Evolutionary conservation across 2,329 filamentous ascomycete species (phyloP), one percentile per base, ranked within the genome.

Genomic region (Periconia sp.): DNA sequence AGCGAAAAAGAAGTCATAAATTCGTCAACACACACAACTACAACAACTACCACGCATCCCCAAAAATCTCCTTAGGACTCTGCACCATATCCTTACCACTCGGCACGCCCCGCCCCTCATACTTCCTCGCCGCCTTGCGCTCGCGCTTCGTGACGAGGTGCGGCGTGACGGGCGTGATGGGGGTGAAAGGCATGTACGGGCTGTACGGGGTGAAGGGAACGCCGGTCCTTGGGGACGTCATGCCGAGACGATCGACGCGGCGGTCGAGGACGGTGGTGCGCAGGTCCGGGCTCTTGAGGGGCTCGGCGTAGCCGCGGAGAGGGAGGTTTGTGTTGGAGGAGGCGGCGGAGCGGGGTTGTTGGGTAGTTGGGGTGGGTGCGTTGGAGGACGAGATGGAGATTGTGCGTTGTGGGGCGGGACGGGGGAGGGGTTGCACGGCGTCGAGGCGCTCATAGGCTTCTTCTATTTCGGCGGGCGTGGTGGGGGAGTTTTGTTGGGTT

Each of bases 111-210:
- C 83, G 86, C 76, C 85, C 85, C 53, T 83, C 84, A 61, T 85
- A 80, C 68, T 81, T 85, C 78, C 79, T 84, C 80, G 85, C 86
- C 69, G 82, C 79, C 80, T 87, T 91, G 27, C 88, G 77, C 66
- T 92, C 89, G 57, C 84, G 82, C 71, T 81, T 85, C 20, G 85
- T 90, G 15, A 90, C 85, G 45, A 93, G 75, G 18, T 84, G 85
- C n/a, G 90, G 89, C 30, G 90, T 92, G 46, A 92, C 84, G 1
- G 90, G 90, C 47, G 91, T 82, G 45, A 90, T 79, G 1, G 89
- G 88, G 7, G 87, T 89, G 68, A 87, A 90, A 0, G 90, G 90
- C 77, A 92, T 90, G 62, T 92, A 93, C 0, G 90, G 88, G 51
- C 84, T 85, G 72, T 92, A 92, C 1, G 89, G 89, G 19, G 88